Percentiles rank a stretch among this genome's conserved stretches.
Evolutionary conservation across 2,329 filamentous ascomycete species (phyloP).

Genomic region (Aspergillus nomiae): DNA sequence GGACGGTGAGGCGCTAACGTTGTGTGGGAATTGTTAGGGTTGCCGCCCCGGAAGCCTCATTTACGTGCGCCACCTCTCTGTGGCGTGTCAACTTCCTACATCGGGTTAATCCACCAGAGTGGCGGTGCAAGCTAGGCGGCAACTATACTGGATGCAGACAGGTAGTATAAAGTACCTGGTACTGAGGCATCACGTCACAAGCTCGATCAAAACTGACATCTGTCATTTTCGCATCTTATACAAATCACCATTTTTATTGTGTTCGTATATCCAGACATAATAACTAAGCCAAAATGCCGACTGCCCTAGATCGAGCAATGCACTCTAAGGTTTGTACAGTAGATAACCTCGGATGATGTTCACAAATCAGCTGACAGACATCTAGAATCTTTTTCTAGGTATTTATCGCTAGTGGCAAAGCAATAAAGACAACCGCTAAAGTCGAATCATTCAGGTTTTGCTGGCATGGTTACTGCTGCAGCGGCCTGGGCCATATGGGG

Average conservation of each 20-base stretch:
- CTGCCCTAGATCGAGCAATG: conserved; percentile 67
- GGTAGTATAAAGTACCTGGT: neutral
- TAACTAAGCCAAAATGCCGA: conserved; percentile 59
- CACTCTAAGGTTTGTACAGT: conserved; percentile 63
- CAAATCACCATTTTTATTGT: neutral
- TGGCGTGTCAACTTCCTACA: neutral
- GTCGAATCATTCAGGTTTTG: conserved; percentile 65
- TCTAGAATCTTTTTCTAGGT: conserved; percentile 71
- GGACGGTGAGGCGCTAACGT: conserved; percentile 8
- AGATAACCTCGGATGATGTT: neutral
- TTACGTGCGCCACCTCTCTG: neutral
- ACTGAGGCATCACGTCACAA: neutral
- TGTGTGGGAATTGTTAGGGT: conserved; percentile 23
- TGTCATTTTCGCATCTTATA: neutral
- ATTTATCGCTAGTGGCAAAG: conserved; percentile 22
- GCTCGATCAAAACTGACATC: neutral
- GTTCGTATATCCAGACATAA: neutral
- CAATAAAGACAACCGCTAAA: conserved; percentile 21
- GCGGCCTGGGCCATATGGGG: conserved; percentile 86
- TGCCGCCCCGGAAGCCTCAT: conserved; percentile 11
- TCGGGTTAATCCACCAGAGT: neutral
- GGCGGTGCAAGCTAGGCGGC: conserved; percentile 17
- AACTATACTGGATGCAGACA: neutral
- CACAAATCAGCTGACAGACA: conserved; percentile 18
- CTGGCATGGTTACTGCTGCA: conserved; percentile 77